Evolutionary conservation across 2,329 filamentous ascomycete species (phyloP), one percentile per base, ranked within the genome.

Genomic region (Botrytis porri): DNA sequence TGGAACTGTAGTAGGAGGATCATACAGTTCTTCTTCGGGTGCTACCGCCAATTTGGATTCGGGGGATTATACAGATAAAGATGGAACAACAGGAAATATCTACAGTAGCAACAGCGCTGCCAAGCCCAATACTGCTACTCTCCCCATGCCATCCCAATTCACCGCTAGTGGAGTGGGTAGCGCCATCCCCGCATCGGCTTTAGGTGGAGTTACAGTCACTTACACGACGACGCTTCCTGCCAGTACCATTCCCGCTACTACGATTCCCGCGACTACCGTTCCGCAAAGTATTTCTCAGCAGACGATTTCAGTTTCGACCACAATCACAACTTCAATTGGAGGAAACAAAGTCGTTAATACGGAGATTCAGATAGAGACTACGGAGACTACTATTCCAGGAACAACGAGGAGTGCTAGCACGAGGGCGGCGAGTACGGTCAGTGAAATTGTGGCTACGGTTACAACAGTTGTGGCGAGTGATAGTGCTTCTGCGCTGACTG

Each of bases 151-250:
- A 8, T 81, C 81, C 2, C 84, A 84, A 61, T 86, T 80, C 74
- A 86, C 85, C 0, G 83, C 81, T 25, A 80, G 81, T 1, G 85
- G 85, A 22, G 81, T 84, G 4, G 85, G 85, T 10, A 82, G 79
- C 29, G 84, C 84, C 0, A 84, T 87, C 59, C 85, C 85, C 0
- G 81, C 81, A 0, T 83, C 81, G 14, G 82, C 81, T 62, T 78
- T 86, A 16, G 85, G 83, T 25, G 81, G 80, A 18, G 75, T 82
- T 7, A 81, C 81, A 0, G 77, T 80, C 43, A 84, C 78, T 1
- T 77, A 75, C 51, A 77, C 75, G 3, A 78, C 76, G 0, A 79
- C 77, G 1, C 20, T 78, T 12, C 69, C 75, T 0, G 75, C 71
- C 2, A 82, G 81, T 2, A 77, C 75, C 1, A 41, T 77, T 3